Evolutionary conservation across 192 early-diverging fungal genomes (phyloP).

Genomic region (Pilobolus umbonatus): DNA sequence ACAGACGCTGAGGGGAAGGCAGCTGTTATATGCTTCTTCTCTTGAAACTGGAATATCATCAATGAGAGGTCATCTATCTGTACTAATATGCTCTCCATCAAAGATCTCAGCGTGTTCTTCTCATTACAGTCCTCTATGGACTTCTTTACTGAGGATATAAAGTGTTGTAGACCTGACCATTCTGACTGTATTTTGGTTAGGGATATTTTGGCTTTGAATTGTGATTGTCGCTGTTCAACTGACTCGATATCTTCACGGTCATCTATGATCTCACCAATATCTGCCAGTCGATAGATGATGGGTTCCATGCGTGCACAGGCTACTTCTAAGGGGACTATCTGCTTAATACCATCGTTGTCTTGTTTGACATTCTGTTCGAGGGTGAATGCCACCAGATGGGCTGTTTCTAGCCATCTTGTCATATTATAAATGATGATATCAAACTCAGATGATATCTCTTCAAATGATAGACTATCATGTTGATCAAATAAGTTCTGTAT

Average conservation of each 20-base stretch:
- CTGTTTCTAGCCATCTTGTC: constrained; percentile 43
- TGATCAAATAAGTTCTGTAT: not conserved
- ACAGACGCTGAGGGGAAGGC: not conserved
- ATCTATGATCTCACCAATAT: constrained; percentile 31
- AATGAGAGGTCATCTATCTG: constrained; percentile 41
- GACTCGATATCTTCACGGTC: constrained; percentile 5
- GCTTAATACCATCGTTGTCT: constrained; percentile 29
- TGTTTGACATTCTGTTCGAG: constrained; percentile 48
- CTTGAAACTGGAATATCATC: constrained; percentile 43
- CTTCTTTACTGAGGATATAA: constrained; percentile 49
- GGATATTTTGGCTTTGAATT: constrained; percentile 18
- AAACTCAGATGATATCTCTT: not conserved
- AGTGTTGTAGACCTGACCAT: constrained; percentile 53
- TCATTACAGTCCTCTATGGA: constrained; percentile 38
- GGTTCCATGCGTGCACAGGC: constrained; percentile 40
- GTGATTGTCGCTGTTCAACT: not conserved
- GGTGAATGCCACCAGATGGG: constrained; percentile 50
- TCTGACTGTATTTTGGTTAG: constrained; percentile 45
- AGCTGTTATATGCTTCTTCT: constrained; percentile 27
- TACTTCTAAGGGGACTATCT: constrained; percentile 33
- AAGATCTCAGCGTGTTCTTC: constrained; percentile 24
- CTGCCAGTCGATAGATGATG: constrained; percentile 40
- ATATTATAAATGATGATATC: not conserved
- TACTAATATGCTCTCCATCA: constrained; percentile 38
- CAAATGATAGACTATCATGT: not conserved